Evolutionary conservation across 352 stramenopile species (phyloP), one percentile per base, ranked within the genome.

Genomic region (Peronospora farinosa): DNA sequence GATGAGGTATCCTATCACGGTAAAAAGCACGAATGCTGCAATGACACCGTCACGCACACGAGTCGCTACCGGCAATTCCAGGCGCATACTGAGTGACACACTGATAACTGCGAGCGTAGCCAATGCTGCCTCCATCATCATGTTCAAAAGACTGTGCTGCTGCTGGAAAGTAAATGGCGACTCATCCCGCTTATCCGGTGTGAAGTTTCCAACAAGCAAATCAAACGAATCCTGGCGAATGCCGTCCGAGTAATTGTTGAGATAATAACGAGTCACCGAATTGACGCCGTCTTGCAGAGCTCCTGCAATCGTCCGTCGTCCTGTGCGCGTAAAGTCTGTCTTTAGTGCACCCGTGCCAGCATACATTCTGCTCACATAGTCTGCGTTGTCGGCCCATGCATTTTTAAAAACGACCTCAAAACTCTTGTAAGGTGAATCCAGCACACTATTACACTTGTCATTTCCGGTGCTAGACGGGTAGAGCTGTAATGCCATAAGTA

Each of bases 161-260:
- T 93, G 82, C 63, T 93, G 82, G 55, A 92, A 88, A 40, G 54
- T 74, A 51, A 90, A 92, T 21, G 80, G 78, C 11, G 72, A 87
- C 53, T 92, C 77, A 40, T 88, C 77, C 16, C 81, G 79, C 54
- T 84, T 80, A 50, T 93, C 80, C 2, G 80, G 73, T 37, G 67
- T 86, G 42, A 80, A 85, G 47, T 83, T 76, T 16, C 78, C 78
- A 23, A 96, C 69, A 23, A 97, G 57, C 28, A 98, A 60, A 51
- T 98, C 89, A 41, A 97, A 88, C 19, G 86, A 85, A 60, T 98
- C 94, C 64, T 98, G 93, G 43, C 79, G 85, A 67, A 92, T 72
- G 3, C 86, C 89, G 65, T 98, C 95, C 27, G 84, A 64, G 67
- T 98, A 98, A 57, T 98, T 98, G 70, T 98, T 98, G 3, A 97